Percentiles rank a stretch among this genome's conserved stretches.
Evolutionary conservation across 192 early-diverging fungal genomes (phyloP).

Genomic region (Kappamyces sp.): DNA sequence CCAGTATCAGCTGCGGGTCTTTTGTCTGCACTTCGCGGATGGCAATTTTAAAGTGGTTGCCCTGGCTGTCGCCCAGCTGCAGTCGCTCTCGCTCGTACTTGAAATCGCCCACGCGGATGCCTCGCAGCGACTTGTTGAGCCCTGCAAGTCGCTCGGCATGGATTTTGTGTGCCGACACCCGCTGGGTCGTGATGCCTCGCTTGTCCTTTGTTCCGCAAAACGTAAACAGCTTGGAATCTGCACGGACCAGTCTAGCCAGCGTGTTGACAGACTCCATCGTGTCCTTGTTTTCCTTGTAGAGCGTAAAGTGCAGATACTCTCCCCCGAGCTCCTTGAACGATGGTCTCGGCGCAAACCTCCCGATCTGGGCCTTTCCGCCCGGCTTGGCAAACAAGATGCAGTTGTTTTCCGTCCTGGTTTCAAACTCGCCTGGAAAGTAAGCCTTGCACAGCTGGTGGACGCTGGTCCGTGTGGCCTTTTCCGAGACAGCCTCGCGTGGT

Average conservation of each 20-base stretch:
- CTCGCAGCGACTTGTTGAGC: slow-evolving; percentile 43
- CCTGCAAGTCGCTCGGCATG: slow-evolving; percentile 47
- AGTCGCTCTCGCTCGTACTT: slow-evolving; percentile 56
- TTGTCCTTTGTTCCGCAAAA: slow-evolving; percentile 95
- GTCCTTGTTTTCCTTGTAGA: slow-evolving; percentile 92
- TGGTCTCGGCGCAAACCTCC: slow-evolving; percentile 12
- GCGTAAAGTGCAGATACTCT: slow-evolving; percentile 72
- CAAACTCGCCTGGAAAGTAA: slow-evolving; percentile 41
- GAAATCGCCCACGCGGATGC: slow-evolving; percentile 71
- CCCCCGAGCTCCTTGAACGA: slow-evolving; percentile 58
- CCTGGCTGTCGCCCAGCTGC: slow-evolving; percentile 76
- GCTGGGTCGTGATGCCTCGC: slow-evolving; percentile 83
- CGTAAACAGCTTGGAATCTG: slow-evolving; percentile 49
- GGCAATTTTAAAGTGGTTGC: slow-evolving; percentile 86
- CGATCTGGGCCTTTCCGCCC: slow-evolving; percentile 8
- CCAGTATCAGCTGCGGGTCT: slow-evolving; percentile 21
- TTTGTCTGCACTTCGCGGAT: slow-evolving; percentile 48
- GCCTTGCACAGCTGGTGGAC: slow-evolving; percentile 48
- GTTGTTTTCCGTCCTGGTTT: slow-evolving; percentile 40
- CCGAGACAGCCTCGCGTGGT: slow-evolving; percentile 30
- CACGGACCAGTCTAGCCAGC: slow-evolving; percentile 36
- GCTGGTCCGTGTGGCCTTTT: slow-evolving; percentile 47
- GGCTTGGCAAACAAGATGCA: slow-evolving; percentile 28
- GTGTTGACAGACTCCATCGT: slow-evolving; percentile 77
- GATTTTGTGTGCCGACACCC: slow-evolving; percentile 63